Evolutionary conservation across 495 filamentous ascomycete genomes (phyloP).

Genomic region (Aspergillus kassunensis): DNA sequence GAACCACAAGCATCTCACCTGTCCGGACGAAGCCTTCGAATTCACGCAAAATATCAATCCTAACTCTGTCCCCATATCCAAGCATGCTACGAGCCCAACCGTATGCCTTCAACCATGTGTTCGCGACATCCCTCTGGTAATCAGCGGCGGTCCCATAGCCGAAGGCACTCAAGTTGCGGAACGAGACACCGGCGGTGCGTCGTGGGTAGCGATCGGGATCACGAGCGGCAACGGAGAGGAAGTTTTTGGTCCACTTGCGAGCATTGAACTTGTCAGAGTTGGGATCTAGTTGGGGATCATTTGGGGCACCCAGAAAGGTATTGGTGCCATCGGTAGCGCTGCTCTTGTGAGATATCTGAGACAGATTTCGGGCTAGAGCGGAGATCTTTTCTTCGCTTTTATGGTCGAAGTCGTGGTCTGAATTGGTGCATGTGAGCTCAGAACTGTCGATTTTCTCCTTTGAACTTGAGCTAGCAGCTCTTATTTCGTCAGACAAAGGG

Average conservation of each 20-base stretch:
- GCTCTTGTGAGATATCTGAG: constrained; percentile 33
- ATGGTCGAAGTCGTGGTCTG: constrained; percentile 24
- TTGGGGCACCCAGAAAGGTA: constrained; percentile 39
- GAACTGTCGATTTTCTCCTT: constrained; percentile 16
- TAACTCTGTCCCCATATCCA: constrained; percentile 49
- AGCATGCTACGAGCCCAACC: constrained; percentile 44
- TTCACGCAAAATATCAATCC: constrained; percentile 70
- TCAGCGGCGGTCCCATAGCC: constrained; percentile 70
- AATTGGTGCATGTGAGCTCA: constrained; percentile 15
- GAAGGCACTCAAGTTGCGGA: constrained; percentile 64
- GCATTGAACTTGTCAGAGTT: constrained; percentile 39
- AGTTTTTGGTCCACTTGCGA: constrained; percentile 45
- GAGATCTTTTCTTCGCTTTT: constrained; percentile 33
- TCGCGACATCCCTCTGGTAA: constrained; percentile 69
- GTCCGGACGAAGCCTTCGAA: constrained; percentile 73
- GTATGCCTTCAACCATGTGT: constrained; percentile 55
- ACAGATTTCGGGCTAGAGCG: constrained; percentile 38
- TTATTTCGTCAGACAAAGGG: constrained; percentile 9
- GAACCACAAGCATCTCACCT: constrained; percentile 77
- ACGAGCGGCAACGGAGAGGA: constrained; percentile 34
- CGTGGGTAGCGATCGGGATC: constrained; percentile 42
- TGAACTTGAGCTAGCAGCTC: not conserved
- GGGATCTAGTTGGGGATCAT: constrained; percentile 42
- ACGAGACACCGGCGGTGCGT: constrained; percentile 41
- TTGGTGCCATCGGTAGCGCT: constrained; percentile 31